Base-by-base conservation (phyloP, 768 basidiomycete species). In the Wakefieldia striispora region DNA sequence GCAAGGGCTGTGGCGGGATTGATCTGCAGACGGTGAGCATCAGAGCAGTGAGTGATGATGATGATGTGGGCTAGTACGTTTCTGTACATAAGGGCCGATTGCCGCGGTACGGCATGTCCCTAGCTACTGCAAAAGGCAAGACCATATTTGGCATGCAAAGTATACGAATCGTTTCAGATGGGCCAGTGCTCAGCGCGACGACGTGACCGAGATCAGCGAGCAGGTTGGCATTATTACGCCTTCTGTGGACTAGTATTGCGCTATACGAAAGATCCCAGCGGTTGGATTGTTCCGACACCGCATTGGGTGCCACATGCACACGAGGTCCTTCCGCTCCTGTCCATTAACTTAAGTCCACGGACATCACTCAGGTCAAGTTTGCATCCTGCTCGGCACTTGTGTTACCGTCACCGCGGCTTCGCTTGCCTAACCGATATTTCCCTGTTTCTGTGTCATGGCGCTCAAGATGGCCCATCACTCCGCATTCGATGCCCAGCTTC, bases 271-370 rank as follows among this genome's bases (percentile, higher is more conserved):
- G 63, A 65, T 60, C 56, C 56, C 53, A 40, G 27, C 44, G 40
- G 47, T 50, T 43, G 51, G 21, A 39, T n/a, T 57, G 55, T 53
- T 69, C 65, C 61, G 66, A 58, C 59, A 63, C 59, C 42, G 61
- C 49, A 50, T 64, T 59, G 13, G 52, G 66, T 67, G 61, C 56
- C 54, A 68, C 68, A 68, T 68, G 62, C 51, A 63, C 67, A 61
- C 64, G 62, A 63, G 65, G 65, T 54, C 53, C 57, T 67, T 69
- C 68, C 66, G 58, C 56, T 65, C 63, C 59, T 59, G 61, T 65
- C 56, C 47, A 67, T 67, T 67, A 67, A 69, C 69, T 68, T 68
- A 68, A 68, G 57, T 68, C 67, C 67, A 70, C 67, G 67, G 67
- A 70, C 67, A 69, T 68, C 61, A 57, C 59, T 51, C 60, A 57